Evolutionary conservation across 73 alveolate species (phyloP).

Genomic region (Tetrahymena borealis): DNA sequence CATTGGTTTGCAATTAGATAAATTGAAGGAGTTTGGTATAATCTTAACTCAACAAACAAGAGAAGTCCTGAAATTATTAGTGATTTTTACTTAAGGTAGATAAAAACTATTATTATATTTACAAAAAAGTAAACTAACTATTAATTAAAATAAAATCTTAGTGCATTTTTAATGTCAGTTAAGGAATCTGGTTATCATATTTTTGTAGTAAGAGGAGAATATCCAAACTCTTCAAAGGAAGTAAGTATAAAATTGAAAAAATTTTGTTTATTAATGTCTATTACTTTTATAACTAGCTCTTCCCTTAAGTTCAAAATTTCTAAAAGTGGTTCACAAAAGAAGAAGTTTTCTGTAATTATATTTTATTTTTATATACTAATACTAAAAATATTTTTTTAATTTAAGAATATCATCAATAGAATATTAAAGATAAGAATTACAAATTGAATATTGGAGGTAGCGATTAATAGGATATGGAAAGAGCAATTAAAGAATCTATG

Average conservation of each 20-base stretch:
- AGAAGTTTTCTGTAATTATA: background rate
- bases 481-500: background rate
- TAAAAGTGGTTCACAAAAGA: background rate
- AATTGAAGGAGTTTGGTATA: slow-evolving; percentile 82
- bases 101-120: background rate
- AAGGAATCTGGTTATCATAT: slow-evolving; percentile 77
- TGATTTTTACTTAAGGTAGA: slow-evolving; percentile 63
- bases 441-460: background rate
- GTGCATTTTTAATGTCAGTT: slow-evolving; percentile 78
- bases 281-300: background rate
- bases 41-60: slow-evolving; percentile 83
- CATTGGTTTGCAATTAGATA: slow-evolving; percentile 94
- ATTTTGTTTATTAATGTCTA: background rate
- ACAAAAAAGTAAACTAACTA: background rate
- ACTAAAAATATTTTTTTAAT: background rate
- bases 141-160: background rate
- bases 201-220: slow-evolving; percentile 69
- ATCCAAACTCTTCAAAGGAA: slow-evolving; percentile 26
- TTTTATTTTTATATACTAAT: background rate
- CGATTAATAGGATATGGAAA: background rate
- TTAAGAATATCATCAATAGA: background rate
- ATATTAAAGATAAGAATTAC: background rate
- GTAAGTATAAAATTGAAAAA: background rate
- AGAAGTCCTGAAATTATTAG: slow-evolving; percentile 83
- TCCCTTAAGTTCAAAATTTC: background rate